Conservation (phyloP, 176 grass and related monocot species). For the Aegilops bicornis region DNA sequence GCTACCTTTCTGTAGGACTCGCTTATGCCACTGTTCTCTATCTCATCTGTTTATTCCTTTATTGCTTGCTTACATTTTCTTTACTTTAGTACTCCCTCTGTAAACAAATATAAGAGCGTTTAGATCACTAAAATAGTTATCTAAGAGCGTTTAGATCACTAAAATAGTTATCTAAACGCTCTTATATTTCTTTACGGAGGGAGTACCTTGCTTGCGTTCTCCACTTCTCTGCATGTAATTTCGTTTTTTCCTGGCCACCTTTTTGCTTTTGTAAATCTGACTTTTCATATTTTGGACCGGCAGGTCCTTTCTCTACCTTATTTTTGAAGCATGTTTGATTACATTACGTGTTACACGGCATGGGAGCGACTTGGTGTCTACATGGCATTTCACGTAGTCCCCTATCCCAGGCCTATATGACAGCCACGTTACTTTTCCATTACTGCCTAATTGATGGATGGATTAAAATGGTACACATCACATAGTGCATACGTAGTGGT, state of each 20-base stretch:
- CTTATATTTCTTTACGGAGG: no score
- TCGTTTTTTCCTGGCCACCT: not conserved
- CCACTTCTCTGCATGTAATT: not conserved
- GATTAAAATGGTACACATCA: not conserved
- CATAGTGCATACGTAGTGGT: not conserved
- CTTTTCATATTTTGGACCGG: not conserved
- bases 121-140: no score
- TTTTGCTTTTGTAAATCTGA: not conserved
- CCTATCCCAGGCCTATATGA: not conserved
- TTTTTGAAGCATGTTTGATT: conserved; percentile 3
- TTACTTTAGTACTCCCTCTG: not conserved
- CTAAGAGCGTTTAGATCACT: no score
- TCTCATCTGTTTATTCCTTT: not conserved
- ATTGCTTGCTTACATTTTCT: not conserved
- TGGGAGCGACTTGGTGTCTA: not conserved
- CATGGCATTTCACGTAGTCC: not conserved
- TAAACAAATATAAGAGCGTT: no score
- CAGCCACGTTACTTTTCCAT: not conserved
- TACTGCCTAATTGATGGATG: not conserved
- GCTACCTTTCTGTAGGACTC: not conserved
- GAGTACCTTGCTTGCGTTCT: not conserved
- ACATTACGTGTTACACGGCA: not conserved
- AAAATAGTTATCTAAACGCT: no score
- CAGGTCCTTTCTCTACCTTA: not conserved
- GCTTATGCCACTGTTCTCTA: not conserved